Evolutionary conservation across 768 basidiomycete species (phyloP), one percentile per base, ranked within the genome.

Genomic region (Tricholoma hemisulphureum): DNA sequence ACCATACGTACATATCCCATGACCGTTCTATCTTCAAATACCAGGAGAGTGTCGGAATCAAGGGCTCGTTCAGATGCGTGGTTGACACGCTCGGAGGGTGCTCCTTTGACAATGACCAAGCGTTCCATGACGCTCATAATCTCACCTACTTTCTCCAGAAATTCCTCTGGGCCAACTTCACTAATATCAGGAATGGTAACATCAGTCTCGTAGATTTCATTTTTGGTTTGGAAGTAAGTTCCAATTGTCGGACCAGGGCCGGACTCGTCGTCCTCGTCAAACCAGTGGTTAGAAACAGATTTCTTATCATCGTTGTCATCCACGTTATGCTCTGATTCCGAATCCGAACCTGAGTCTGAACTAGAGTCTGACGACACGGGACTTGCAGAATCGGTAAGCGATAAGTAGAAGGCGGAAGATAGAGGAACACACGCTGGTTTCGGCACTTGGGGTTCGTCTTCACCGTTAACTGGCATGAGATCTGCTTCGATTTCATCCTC

Each of bases 1-100:
- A 56, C 32, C 31, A 35, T 29, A 80, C 89, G 74, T 73, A 96
- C 95, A 71, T 89, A 87, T 45, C 96, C 96, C 65, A 98, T 69
- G n/a, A 96, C 93, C 61, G 83, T 86, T 51, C 93, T 78, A 71
- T 98, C 94, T 20, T 87, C 86, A 67, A 94, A 94, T 37, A 96
- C 93, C 34, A 98, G 83, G 20, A 98, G 74, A 24, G 93, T 95
- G 28, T 95, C 96, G 45, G 85, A 87, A 71, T 98, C 95, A 39
- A 98, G 78, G 37, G 91, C 85, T 31, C 78, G 79, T 60, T 85
- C 83, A 52, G 81, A 83, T 2, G 80, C 79, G 51, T 79, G 74
- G 56, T 74, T 76, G 5, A 73, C 65, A 55, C 70, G 62, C 16
- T 76, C 74, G 35, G 80, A 79, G 0, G 80, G 70, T 11, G 79